Conservation (phyloP, 108 stramenopile species). For the Conticribra guillardii region DNA sequence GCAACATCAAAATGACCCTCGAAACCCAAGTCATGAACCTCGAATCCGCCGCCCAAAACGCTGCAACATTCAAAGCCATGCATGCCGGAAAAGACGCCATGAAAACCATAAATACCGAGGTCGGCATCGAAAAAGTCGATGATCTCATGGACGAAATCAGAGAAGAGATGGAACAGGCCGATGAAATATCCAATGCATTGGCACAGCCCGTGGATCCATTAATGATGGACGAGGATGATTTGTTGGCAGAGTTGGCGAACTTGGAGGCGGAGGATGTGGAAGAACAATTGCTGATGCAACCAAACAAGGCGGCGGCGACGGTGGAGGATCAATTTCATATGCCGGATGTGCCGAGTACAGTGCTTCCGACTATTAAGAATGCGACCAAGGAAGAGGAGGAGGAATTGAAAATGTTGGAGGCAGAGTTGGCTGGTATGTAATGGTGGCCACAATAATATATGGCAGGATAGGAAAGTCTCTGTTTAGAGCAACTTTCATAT, state of each 20-base stretch:
- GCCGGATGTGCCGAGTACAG: constrained; percentile 70
- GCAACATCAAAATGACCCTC: constrained; percentile 93
- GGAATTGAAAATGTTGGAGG: constrained; percentile 85
- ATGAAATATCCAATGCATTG: constrained; percentile 89
- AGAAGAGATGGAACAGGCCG: constrained; percentile 92
- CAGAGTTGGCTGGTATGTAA: constrained; percentile 88
- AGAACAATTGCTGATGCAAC: constrained; percentile 74
- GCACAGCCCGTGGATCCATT: constrained; percentile 85
- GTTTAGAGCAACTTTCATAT: no score
- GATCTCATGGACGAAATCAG: constrained; percentile 95
- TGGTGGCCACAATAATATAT: no score
- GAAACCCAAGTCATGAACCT: constrained; percentile 95
- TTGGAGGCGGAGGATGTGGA: constrained; percentile 89
- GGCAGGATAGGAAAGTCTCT: no score
- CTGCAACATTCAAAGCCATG: constrained; percentile 94
- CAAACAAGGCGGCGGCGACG: constrained; percentile 29
- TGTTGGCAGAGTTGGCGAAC: constrained; percentile 89
- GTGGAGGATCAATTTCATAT: constrained; percentile 30
- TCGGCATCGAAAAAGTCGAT: constrained; percentile 95
- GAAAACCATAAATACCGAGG: constrained; percentile 84
- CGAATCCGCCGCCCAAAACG: constrained; percentile 94
- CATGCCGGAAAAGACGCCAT: constrained; percentile 86
- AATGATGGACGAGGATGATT: constrained; percentile 87
- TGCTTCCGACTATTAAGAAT: constrained; percentile 64
- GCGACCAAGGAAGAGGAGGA: constrained; percentile 84